These are phyloP conservation scores for Suillus sp. DNA, from an alignment of 768 basidiomycete species.

Conservation along the genomic window DNA sequence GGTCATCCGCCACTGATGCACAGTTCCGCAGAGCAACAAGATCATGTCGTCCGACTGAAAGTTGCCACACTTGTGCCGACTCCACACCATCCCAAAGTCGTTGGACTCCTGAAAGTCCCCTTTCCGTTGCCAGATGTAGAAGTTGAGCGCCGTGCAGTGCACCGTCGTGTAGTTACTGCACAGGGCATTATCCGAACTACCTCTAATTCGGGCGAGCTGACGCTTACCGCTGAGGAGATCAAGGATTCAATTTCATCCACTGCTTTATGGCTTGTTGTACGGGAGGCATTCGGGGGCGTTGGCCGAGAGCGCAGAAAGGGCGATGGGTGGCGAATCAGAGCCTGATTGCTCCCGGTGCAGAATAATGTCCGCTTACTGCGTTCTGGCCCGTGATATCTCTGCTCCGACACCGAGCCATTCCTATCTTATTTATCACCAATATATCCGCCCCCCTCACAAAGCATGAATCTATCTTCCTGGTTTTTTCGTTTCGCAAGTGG, in stretches of 20 bases:
- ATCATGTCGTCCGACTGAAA: conserved; percentile 47
- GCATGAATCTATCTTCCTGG: conserved; percentile 13
- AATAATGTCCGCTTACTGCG: not conserved
- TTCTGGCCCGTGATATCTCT: not conserved
- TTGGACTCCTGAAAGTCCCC: conserved; percentile 88
- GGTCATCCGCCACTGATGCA: conserved; percentile 20
- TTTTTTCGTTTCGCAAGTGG: not conserved
- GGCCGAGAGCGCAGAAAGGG: conserved; percentile 79
- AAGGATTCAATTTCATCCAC: conserved; percentile 91
- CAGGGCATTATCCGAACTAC: conserved; percentile 31
- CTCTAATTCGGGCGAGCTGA: conserved; percentile 35
- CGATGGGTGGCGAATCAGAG: conserved; percentile 75
- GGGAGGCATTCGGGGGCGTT: conserved; percentile 91
- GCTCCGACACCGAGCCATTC: conserved; percentile 4
- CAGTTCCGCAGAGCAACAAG: conserved; percentile 15
- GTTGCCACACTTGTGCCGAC: conserved; percentile 88
- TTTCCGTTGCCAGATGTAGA: conserved; percentile 85
- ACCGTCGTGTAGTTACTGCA: conserved; percentile 46
- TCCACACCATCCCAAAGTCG: conserved; percentile 94
- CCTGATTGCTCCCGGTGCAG: conserved; percentile 35
- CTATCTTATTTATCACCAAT: conserved; percentile 12
- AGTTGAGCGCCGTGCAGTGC: conserved; percentile 58
- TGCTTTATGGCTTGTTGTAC: conserved; percentile 87
- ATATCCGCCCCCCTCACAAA: conserved; percentile 21
- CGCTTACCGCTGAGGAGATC: conserved; percentile 85